Conservation (phyloP, 2,329 filamentous ascomycete species). For the Verticillium alfalfae region DNA sequence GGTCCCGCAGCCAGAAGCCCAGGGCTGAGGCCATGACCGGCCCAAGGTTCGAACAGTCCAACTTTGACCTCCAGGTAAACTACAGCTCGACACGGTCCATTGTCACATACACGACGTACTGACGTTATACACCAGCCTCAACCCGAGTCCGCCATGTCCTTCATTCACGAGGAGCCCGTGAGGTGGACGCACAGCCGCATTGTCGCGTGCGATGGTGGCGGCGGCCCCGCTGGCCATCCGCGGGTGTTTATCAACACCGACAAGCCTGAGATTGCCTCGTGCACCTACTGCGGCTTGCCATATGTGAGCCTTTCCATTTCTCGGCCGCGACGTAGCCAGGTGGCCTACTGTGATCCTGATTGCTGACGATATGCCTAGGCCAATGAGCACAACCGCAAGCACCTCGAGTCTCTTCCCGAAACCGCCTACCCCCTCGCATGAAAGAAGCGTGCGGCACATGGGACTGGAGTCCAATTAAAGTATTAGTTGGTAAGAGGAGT, state of each 20-base stretch:
- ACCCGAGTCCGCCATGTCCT: constrained; percentile 83
- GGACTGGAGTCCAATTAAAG: background rate
- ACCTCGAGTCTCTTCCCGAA: constrained; percentile 74
- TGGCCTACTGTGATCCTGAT: background rate
- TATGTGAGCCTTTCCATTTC: constrained; percentile 58
- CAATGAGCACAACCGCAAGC: constrained; percentile 79
- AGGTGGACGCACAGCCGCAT: constrained; percentile 79
- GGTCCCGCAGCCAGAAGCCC: constrained; percentile 82
- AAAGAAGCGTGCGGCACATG: constrained; percentile 11
- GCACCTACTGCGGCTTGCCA: constrained; percentile 89
- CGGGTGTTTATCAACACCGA: constrained; percentile 96
- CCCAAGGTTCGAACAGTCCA: constrained; percentile 94
- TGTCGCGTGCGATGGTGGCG: constrained; percentile 87
- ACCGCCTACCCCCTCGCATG: constrained; percentile 74
- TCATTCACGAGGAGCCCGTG: constrained; percentile 94
- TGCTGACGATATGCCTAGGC: constrained; percentile 49
- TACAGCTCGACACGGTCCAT: background rate
- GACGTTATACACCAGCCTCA: constrained; percentile 58
- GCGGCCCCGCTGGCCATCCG: constrained; percentile 84
- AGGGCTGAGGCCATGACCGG: constrained; percentile 83
- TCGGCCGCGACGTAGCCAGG: too few species aligned
- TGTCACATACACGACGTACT: background rate
- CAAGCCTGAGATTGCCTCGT: constrained; percentile 87
- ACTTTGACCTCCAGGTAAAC: constrained; percentile 83
- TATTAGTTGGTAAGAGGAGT: background rate